Evolutionary conservation across 208 protist species (phyloP), one percentile per base, ranked within the genome.

Genomic region (Leishmania tropica): DNA sequence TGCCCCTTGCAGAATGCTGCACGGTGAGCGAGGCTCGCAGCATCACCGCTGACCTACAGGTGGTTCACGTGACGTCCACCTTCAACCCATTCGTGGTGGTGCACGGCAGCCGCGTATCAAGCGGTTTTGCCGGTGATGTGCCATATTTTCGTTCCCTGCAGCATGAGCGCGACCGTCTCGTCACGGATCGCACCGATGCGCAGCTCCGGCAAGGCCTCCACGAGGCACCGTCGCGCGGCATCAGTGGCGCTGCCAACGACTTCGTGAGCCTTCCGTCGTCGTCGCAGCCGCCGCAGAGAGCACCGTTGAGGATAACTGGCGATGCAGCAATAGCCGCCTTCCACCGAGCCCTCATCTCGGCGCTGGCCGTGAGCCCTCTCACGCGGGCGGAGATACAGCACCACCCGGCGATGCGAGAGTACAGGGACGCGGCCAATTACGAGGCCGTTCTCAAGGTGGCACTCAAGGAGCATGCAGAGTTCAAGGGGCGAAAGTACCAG

Each of bases 51-150:
- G 70, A 76, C 21, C 47, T 83, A 21, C 72, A 64, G 37, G 78
- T 81, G 11, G 48, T 83, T 31, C 35, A 35, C 37, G 35, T 92
- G 47, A 75, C 81, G 7, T 53, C 81, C 28, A 19, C 67, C 31
- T 80, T 87, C 48, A 97, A 97, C 79, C 91, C 89, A 4, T 94
- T 92, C 79, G 85, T 91, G 4, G 82, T 97, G 35, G 58, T 97
- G 54, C 93, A 97, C 51, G 94, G 94, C 48, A 85, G 72, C 45
- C 90, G 92, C 58, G 93, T 97, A 1, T 80, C 78, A 40, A 84
- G 81, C 28, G 85, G 87, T 0, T 94, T 94, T 87, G 76, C 76
- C 1, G 94, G 93, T 19, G 81, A 88, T 67, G 48, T 53, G 53
- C 71, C 68, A 17, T 85, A 86, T n/a, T 81, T 88, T 54, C 74